phyloP scores from a whole-genome alignment of 495 filamentous ascomycete species.

The Diplogelasinospora grovesii region DNA sequence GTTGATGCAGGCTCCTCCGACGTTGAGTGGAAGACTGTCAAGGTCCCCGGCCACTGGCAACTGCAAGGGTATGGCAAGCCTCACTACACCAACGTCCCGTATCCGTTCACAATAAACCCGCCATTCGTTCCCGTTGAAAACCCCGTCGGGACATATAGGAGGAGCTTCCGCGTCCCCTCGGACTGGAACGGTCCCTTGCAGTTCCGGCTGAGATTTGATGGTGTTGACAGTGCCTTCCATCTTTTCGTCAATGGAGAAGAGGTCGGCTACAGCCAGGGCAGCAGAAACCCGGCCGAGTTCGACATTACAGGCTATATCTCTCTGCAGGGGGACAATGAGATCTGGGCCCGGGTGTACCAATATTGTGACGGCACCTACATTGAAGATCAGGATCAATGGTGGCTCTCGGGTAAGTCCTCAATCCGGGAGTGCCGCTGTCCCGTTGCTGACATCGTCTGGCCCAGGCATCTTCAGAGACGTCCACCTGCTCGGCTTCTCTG shows the following conservation, averaged over 20 bases:
- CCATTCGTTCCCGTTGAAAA: constrained; percentile 53
- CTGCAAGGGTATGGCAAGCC: constrained; percentile 53
- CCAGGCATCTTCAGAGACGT: constrained; percentile 62
- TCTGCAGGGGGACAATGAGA: constrained; percentile 36
- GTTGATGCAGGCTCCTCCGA: constrained; percentile 30
- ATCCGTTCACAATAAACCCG: constrained; percentile 53
- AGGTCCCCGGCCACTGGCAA: constrained; percentile 63
- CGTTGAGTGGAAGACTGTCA: constrained; percentile 41
- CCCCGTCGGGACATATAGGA: constrained; percentile 55
- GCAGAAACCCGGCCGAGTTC: constrained; percentile 56
- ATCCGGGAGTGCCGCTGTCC: no score
- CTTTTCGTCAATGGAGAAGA: constrained; percentile 53
- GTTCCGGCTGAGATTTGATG: constrained; percentile 57
- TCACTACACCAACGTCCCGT: constrained; percentile 57
- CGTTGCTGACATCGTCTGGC: constrained; percentile 2
- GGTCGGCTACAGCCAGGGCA: constrained; percentile 58
- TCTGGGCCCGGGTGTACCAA: constrained; percentile 55
- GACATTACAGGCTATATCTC: constrained; percentile 46
- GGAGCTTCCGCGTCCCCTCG: constrained; percentile 44
- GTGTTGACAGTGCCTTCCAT: constrained; percentile 61
- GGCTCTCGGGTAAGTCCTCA: constrained; percentile 50
- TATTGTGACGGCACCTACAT: constrained; percentile 59
- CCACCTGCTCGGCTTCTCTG: constrained; percentile 49
- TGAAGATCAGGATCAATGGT: constrained; percentile 58
- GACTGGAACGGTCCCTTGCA: constrained; percentile 36